A percentile compares a stretch with the other conserved stretches of the same genome.
These are phyloP conservation scores for Ceratocystis cubensis DNA, from an alignment of 2,329 filamentous ascomycete genomes.

Conservation along the genomic window DNA sequence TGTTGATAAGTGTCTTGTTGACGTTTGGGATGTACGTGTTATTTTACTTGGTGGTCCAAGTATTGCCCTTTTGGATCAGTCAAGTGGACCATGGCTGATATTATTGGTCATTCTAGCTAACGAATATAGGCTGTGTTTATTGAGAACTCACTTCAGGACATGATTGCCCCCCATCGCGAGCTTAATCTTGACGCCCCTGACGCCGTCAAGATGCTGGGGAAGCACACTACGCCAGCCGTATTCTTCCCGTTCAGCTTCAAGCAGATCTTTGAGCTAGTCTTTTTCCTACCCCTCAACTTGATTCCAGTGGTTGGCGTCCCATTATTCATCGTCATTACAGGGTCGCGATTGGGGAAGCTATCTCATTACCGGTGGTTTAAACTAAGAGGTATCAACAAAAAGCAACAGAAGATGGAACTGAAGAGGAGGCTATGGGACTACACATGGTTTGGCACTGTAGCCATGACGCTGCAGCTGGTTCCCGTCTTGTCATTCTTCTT, in stretches of 20 bases:
- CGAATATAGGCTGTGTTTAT: slow-evolving; percentile 52
- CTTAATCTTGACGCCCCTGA: slow-evolving; percentile 55
- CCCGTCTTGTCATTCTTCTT: slow-evolving; percentile 91
- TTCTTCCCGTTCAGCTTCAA: slow-evolving; percentile 82
- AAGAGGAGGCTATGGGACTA: slow-evolving; percentile 64
- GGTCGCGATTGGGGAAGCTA: slow-evolving; percentile 73
- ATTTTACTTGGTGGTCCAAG: neutral
- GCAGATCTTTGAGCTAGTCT: slow-evolving; percentile 76
- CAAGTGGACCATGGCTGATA: neutral
- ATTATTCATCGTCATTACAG: slow-evolving; percentile 77
- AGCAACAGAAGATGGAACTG: slow-evolving; percentile 60
- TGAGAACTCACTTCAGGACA: slow-evolving; percentile 54
- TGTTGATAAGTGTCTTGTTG: slow-evolving; percentile 64
- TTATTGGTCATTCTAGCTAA: slow-evolving; percentile 3
- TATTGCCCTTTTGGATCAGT: slow-evolving; percentile 18
- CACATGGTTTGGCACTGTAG: slow-evolving; percentile 82
- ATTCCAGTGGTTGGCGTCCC: slow-evolving; percentile 73
- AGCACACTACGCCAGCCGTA: slow-evolving; percentile 60
- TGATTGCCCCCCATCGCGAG: slow-evolving; percentile 55
- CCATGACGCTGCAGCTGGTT: slow-evolving; percentile 73
- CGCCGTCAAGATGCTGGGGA: slow-evolving; percentile 68
- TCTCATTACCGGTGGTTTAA: slow-evolving; percentile 87
- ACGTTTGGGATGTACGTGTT: slow-evolving; percentile 66
- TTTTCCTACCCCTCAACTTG: slow-evolving; percentile 73
- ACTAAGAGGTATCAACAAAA: slow-evolving; percentile 59